Evolutionary conservation across 805 yeast species (phyloP).

Genomic region (Metschnikowia baotianmanensis): DNA sequence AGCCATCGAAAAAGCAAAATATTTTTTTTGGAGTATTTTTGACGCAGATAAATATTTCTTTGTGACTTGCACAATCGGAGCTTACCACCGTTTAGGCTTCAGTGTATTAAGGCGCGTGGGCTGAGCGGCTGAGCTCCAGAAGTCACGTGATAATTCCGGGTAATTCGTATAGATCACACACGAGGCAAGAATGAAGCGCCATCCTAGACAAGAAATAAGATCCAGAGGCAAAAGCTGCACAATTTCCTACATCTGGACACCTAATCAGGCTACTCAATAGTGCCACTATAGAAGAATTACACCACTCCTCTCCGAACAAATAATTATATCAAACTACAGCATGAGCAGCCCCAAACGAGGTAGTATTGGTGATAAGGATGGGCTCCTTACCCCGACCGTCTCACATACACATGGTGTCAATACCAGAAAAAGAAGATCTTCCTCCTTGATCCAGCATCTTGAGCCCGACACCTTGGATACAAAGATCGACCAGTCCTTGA

Average conservation of each 20-base stretch:
- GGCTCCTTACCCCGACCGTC: constrained; percentile 20
- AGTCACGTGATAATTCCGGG: constrained; percentile 11
- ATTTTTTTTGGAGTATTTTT: no score
- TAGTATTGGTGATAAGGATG: constrained; percentile 18
- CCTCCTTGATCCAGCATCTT: constrained; percentile 84
- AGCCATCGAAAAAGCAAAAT: no score
- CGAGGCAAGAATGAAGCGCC: constrained; percentile 8
- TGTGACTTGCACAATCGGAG: no score
- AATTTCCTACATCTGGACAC: not conserved
- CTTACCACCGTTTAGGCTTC: no score
- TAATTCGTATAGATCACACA: constrained; percentile 9
- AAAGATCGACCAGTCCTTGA: constrained; percentile 83
- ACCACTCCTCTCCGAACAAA: no score
- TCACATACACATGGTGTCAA: constrained; percentile 20
- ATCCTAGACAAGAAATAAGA: not conserved
- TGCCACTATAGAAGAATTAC: no score
- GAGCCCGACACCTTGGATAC: constrained; percentile 92
- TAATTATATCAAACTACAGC: not conserved
- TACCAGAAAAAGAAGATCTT: constrained; percentile 63
- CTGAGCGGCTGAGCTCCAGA: not conserved
- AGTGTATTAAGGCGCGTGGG: not conserved
- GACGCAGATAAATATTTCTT: no score
- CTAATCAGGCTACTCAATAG: no score
- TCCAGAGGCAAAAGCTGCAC: not conserved
- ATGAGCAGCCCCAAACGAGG: constrained; percentile 19